A percentile compares a stretch with the other conserved stretches of the same genome.
Conservation (phyloP, 192 early-diverging fungal genomes). For the Coemansia sp. region DNA sequence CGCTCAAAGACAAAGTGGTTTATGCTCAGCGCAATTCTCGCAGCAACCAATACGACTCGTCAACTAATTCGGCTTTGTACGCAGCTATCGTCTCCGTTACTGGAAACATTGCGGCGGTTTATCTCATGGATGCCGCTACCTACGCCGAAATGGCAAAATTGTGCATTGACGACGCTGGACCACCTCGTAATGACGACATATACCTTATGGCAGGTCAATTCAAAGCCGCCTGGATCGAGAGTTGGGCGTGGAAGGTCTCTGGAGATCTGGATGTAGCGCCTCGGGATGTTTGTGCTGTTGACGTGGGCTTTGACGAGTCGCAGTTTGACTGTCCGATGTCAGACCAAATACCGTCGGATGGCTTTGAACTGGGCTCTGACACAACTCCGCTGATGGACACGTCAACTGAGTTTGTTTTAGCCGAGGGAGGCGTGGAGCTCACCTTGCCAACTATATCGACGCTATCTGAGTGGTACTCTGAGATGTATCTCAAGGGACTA, state of each 20-base stretch:
- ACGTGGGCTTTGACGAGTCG: slow-evolving; percentile 19
- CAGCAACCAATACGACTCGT: neutral
- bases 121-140: slow-evolving; percentile 8
- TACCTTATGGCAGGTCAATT: slow-evolving; percentile 1
- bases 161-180: neutral
- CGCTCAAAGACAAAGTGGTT: neutral
- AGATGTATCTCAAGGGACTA: slow-evolving; percentile 23
- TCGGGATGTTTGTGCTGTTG: slow-evolving; percentile 8
- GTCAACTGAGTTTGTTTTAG: neutral
- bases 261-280: slow-evolving; percentile 11
- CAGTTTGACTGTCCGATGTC: neutral
- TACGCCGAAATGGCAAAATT: neutral
- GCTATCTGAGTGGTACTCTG: slow-evolving; percentile 31
- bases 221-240: slow-evolving; percentile 30
- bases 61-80: neutral
- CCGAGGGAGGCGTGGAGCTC: neutral
- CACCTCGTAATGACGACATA: neutral
- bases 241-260: slow-evolving; percentile 15
- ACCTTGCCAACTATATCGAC: neutral
- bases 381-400: neutral
- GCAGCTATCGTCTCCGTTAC: slow-evolving; percentile 15
- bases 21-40: neutral
- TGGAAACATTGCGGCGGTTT: slow-evolving; percentile 7
- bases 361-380: neutral
- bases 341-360: neutral